Conservation (phyloP, 805 yeast genomes). For the Candida lessepsii region DNA sequence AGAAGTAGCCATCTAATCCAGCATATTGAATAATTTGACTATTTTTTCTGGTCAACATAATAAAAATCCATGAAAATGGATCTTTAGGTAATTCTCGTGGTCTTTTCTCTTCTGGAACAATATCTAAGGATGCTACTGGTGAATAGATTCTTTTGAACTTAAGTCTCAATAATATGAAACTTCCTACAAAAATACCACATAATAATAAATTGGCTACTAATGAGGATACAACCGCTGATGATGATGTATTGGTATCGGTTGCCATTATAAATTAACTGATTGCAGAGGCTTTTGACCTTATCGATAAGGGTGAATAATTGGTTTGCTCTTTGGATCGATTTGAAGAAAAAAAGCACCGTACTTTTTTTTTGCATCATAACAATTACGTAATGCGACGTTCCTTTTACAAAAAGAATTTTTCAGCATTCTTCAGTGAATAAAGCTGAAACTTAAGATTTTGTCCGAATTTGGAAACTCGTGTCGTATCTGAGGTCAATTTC, state of each 20-base stretch:
- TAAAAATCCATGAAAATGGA: constrained; percentile 65
- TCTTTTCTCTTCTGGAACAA: constrained; percentile 56
- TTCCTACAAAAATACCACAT: constrained; percentile 57
- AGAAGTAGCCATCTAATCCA: constrained; percentile 93
- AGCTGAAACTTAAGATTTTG: too few relatives aligned
- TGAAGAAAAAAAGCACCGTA: neutral
- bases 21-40: constrained; percentile 78
- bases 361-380: constrained; percentile 3
- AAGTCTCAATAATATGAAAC: constrained; percentile 66
- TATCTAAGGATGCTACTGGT: constrained; percentile 69
- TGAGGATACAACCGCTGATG: constrained; percentile 73
- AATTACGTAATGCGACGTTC: neutral
- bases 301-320: neutral
- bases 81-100: constrained; percentile 77
- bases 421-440: too few relatives aligned
- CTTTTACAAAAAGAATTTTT: too few relatives aligned
- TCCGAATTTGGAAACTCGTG: too few relatives aligned
- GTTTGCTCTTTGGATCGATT: neutral
- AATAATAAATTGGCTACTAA: constrained; percentile 65
- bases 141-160: constrained; percentile 73
- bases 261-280: neutral
- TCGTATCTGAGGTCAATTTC: too few relatives aligned
- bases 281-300: neutral
- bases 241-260: constrained; percentile 39
- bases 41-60: constrained; percentile 64